Conservation (phyloP, 2,329 filamentous ascomycete species). For the Neofusicoccum laricinum region DNA sequence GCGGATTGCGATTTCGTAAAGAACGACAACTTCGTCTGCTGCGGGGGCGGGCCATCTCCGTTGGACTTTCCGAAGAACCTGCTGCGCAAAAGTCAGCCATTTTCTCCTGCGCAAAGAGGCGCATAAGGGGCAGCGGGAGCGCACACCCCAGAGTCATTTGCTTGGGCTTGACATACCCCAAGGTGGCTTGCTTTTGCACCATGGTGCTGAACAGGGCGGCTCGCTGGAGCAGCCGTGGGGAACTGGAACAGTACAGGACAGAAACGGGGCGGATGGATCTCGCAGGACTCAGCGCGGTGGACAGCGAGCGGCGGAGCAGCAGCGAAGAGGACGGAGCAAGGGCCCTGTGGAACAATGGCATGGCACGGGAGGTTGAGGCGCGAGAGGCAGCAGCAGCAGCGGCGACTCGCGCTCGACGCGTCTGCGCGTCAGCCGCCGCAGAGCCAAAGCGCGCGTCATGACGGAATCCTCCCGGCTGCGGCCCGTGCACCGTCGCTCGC, state of each 20-base stretch:
- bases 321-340: neutral
- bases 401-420: constrained; percentile 20
- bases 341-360: neutral
- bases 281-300: neutral
- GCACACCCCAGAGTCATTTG: constrained; percentile 73
- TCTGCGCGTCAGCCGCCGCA: constrained; percentile 28
- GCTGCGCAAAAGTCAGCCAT: constrained; percentile 45
- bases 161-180: constrained; percentile 79
- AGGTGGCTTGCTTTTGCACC: constrained; percentile 70
- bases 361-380: neutral
- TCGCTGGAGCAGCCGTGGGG: constrained; percentile 17
- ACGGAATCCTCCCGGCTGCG: neutral
- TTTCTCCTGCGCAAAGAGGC: constrained; percentile 17
- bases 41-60: constrained; percentile 57
- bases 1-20: constrained; percentile 45
- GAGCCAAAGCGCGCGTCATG: constrained; percentile 16
- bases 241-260: constrained; percentile 1
- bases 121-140: constrained; percentile 14
- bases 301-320: neutral
- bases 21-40: constrained; percentile 77
- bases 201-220: constrained; percentile 29
- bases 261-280: neutral
- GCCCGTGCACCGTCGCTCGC: neutral
- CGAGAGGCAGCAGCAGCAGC: constrained; percentile 24
- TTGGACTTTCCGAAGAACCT: constrained; percentile 78